phyloP scores from a whole-genome alignment of 139 green algal genomes.

The Gonium pectorale region DNA sequence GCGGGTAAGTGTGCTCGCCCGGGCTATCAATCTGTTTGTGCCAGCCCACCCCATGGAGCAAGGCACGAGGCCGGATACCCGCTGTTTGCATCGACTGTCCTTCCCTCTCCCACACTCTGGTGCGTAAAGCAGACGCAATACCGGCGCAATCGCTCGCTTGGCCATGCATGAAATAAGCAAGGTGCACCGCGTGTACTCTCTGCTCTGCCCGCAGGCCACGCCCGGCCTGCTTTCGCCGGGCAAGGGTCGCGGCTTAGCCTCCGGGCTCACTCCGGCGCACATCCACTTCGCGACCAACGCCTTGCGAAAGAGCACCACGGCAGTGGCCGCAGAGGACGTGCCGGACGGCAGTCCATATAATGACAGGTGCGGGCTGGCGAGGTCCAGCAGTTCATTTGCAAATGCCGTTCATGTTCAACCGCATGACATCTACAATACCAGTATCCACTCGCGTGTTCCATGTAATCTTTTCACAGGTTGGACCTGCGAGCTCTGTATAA shows the following conservation, averaged over 20 bases:
- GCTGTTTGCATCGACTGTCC: background rate
- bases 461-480: background rate
- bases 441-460: background rate
- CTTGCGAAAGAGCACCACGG: background rate
- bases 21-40: background rate
- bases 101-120: background rate
- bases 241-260: conserved; percentile 3
- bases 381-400: background rate
- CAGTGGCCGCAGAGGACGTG: background rate
- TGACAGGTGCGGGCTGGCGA: conserved; percentile 4
- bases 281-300: background rate
- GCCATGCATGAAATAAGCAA: background rate
- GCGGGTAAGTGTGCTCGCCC: background rate
- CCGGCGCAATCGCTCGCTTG: background rate
- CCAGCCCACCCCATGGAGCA: background rate
- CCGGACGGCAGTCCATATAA: conserved; percentile 1
- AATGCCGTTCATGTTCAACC: background rate
- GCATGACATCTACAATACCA: background rate
- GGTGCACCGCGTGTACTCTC: background rate
- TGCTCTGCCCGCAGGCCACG: conserved; percentile 4
- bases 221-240: conserved; percentile 2
- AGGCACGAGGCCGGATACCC: background rate
- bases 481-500: conserved; percentile 7
- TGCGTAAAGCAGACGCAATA: background rate
- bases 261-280: background rate